A percentile compares a stretch with the other conserved stretches of the same genome.
phyloP scores from a whole-genome alignment of 1,284 basidiomycete species.

The Athelia sp. region DNA sequence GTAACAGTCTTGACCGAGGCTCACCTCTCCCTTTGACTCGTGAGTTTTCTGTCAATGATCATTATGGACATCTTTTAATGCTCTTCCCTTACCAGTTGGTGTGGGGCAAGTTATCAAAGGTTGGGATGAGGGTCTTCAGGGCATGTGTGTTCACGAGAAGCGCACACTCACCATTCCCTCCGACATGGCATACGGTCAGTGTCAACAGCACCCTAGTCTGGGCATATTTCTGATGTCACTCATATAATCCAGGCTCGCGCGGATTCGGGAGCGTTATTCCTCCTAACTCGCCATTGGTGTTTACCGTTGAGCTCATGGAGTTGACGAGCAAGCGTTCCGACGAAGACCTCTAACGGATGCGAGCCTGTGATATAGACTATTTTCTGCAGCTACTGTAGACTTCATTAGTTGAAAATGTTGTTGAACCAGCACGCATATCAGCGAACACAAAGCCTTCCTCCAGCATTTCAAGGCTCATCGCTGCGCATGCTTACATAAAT shows the following conservation, averaged over 20 bases:
- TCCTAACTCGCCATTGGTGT: constrained; percentile 78
- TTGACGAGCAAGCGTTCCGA: constrained; percentile 29
- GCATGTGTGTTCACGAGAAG: constrained; percentile 91
- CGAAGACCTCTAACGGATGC: not conserved
- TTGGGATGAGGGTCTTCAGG: constrained; percentile 75
- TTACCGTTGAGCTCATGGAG: constrained; percentile 79
- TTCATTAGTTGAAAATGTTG: no score
- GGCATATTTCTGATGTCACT: not conserved
- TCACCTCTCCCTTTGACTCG: constrained; percentile 64
- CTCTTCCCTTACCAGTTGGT: no score
- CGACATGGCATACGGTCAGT: constrained; percentile 75
- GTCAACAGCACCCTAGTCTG: not conserved
- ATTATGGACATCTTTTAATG: no score
- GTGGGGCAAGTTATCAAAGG: constrained; percentile 78
- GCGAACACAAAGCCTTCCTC: no score
- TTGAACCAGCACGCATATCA: no score
- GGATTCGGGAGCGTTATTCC: constrained; percentile 82
- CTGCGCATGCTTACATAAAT: no score
- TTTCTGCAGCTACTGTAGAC: no score
- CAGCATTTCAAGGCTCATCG: no score
- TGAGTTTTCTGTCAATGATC: no score
- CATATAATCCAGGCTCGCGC: constrained; percentile 52
- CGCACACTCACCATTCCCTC: constrained; percentile 86
- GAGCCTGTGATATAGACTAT: no score
- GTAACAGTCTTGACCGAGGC: constrained; percentile 56